These are phyloP conservation scores for Tilletia setariae DNA, from an alignment of 1,284 basidiomycete genomes.

Conservation along the genomic window DNA sequence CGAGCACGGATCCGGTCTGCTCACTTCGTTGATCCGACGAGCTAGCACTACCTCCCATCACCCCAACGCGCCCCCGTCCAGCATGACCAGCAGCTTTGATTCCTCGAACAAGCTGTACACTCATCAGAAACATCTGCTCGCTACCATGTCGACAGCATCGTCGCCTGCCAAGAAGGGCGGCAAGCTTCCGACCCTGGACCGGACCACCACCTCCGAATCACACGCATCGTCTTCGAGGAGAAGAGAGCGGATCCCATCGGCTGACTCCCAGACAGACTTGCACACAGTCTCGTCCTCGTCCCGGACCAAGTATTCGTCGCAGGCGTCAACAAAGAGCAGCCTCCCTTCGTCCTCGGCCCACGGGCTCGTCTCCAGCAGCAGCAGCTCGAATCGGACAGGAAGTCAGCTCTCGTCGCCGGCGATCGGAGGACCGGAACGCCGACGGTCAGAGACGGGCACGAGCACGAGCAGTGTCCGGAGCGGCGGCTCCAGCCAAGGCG, in stretches of 20 bases:
- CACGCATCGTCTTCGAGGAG: neutral
- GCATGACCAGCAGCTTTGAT: neutral
- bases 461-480: neutral
- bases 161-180: neutral
- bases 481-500: neutral
- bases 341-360: conserved; percentile 2
- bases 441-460: neutral
- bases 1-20: neutral
- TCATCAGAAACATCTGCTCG: neutral
- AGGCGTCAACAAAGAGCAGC: neutral
- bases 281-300: neutral
- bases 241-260: neutral
- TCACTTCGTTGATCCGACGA: conserved; percentile 2
- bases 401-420: neutral
- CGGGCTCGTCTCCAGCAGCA: neutral
- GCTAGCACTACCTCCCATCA: neutral
- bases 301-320: neutral
- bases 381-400: neutral
- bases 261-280: neutral
- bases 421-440: neutral
- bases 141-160: neutral
- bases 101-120: neutral
- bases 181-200: neutral
- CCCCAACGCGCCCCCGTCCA: neutral
- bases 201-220: neutral